A percentile compares a stretch with the other conserved stretches of the same genome.
phyloP scores from a whole-genome alignment of 164 flowering plant genomes.

The Santalum album region DNA sequence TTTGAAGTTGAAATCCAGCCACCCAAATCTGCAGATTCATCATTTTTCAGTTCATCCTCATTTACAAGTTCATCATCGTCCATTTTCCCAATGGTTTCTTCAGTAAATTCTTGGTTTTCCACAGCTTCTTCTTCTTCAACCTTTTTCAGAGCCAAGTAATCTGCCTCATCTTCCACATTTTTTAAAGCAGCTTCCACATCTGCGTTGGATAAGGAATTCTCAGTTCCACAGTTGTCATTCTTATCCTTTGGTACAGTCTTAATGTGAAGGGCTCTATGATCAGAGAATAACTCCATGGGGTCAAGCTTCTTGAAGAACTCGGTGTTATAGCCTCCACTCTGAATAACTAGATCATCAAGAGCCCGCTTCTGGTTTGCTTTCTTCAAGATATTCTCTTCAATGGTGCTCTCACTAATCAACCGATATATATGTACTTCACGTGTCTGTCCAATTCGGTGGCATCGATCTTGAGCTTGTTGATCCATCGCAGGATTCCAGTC shows the following conservation, averaged over 20 bases:
- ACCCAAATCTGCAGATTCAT: constrained; percentile 50
- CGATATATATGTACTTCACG: constrained; percentile 97
- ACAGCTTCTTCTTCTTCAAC: constrained; percentile 98
- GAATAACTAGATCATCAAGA: constrained; percentile 94
- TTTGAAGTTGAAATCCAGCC: constrained; percentile 17
- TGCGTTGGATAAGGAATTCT: constrained; percentile 55
- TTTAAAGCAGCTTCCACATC: constrained; percentile 97
- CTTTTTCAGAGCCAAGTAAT: constrained; percentile 95
- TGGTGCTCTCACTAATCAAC: constrained; percentile 90
- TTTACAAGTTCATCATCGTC: constrained; percentile 83
- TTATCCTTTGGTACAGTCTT: constrained; percentile 45
- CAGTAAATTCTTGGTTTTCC: constrained; percentile 92
- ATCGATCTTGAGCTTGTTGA: constrained; percentile 99
- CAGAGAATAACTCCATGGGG: constrained; percentile 93
- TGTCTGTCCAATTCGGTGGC: constrained; percentile 97
- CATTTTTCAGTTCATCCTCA: constrained; percentile 70
- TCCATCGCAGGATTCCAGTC: constrained; percentile 99
- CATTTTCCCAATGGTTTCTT: constrained; percentile 68
- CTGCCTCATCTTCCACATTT: constrained; percentile 94
- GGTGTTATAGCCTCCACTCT: constrained; percentile 94
- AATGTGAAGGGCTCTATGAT: constrained; percentile 40
- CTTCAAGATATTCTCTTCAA: constrained; percentile 93
- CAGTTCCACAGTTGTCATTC: constrained; percentile 24
- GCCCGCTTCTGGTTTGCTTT: constrained; percentile 99
- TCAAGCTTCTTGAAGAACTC: constrained; percentile 94